Evolutionary conservation across 495 filamentous ascomycete genomes (phyloP).

Genomic region (Penicillium taxi): DNA sequence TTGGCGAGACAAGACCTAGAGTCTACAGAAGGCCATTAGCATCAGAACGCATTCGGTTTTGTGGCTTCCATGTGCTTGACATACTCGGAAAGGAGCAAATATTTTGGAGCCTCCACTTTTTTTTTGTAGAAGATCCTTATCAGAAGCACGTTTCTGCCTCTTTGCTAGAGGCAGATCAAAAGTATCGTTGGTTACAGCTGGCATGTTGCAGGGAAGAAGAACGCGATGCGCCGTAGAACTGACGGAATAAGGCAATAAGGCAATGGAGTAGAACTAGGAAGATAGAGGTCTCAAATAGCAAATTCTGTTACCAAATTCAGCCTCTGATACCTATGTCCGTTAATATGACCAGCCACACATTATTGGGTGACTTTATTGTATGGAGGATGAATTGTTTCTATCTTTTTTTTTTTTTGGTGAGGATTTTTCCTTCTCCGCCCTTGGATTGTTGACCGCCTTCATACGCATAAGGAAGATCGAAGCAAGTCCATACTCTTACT

Average conservation of each 20-base stretch:
- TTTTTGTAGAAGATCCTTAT: slow-evolving; percentile 21
- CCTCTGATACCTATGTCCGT: too few relatives aligned
- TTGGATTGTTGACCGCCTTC: background rate
- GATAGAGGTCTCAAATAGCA: too few relatives aligned
- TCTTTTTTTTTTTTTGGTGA: background rate
- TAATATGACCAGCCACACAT: too few relatives aligned
- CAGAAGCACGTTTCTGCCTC: slow-evolving; percentile 50
- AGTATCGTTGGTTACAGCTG: slow-evolving; percentile 35
- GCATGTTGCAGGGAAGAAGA: slow-evolving; percentile 31
- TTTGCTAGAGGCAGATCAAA: slow-evolving; percentile 53
- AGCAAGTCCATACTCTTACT: too few relatives aligned
- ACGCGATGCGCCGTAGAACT: too few relatives aligned
- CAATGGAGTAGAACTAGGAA: too few relatives aligned
- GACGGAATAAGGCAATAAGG: too few relatives aligned
- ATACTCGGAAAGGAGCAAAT: slow-evolving; percentile 85
- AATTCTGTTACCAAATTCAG: too few relatives aligned
- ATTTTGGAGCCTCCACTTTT: slow-evolving; percentile 54
- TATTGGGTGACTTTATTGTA: too few relatives aligned
- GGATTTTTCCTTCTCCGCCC: slow-evolving; percentile 5
- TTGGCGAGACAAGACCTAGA: slow-evolving; percentile 86
- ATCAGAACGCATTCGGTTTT: background rate
- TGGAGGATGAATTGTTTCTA: background rate
- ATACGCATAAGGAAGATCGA: too few relatives aligned
- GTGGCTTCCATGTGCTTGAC: slow-evolving; percentile 17
- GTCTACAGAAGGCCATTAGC: slow-evolving; percentile 61